Percentiles rank a stretch among this genome's conserved stretches.
Evolutionary conservation across 345 rosid species (phyloP).

Genomic region (Acer negundo): DNA sequence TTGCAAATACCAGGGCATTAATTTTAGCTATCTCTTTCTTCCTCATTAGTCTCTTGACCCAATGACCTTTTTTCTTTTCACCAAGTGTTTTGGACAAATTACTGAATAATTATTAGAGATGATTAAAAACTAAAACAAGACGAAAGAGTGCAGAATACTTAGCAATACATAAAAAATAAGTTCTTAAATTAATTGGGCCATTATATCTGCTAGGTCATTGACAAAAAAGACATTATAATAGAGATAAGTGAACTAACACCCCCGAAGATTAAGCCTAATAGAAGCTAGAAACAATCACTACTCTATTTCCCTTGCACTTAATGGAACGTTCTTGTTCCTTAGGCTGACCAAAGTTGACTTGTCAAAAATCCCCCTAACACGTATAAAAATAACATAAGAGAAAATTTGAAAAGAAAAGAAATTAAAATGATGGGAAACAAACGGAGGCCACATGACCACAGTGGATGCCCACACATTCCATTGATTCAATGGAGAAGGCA

Average conservation of each 20-base stretch:
- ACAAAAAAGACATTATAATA: too few species aligned
- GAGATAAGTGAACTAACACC: too few species aligned
- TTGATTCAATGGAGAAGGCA: background rate
- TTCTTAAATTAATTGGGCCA: too few species aligned
- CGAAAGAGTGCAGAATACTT: background rate
- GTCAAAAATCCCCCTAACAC: background rate
- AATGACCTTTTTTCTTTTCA: background rate
- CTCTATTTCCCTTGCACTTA: background rate
- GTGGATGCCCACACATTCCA: background rate
- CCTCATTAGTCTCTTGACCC: too few species aligned
- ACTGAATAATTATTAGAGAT: background rate
- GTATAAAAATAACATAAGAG: background rate
- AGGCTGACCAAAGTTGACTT: background rate
- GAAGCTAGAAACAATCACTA: background rate
- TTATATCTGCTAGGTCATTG: too few species aligned
- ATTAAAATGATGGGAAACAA: background rate
- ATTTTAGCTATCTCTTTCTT: too few species aligned
- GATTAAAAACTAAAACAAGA: background rate
- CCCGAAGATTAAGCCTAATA: background rate
- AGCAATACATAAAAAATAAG: background rate
- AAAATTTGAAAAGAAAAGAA: background rate
- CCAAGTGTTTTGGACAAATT: background rate
- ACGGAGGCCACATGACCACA: background rate
- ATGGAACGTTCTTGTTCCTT: background rate
- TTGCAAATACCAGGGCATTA: too few species aligned